Base-by-base conservation (phyloP, 371 early-diverging fungal genomes). In the Cokeromyces recurvatus region DNA sequence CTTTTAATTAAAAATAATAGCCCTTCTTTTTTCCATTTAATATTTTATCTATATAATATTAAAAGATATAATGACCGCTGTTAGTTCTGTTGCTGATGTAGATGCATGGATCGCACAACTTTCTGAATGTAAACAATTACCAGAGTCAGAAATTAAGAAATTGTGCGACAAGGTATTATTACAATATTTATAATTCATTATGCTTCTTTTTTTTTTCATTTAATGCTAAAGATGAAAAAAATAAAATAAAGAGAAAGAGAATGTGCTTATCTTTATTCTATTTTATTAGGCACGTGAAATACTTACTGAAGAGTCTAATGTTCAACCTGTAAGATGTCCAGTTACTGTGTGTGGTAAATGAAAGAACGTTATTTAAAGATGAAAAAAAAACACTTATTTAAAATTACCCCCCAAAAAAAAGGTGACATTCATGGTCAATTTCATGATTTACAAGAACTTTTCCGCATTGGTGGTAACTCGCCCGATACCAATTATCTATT, bases 361-460 rank as follows among this genome's bases (percentile, higher is more conserved):
- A 27, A 27, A 27, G 11, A n/a, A n/a, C n/a, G n/a, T n/a, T n/a
- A n/a, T n/a, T n/a, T n/a, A n/a, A n/a, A n/a, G n/a, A n/a, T n/a
- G n/a, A n/a, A n/a, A n/a, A n/a, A n/a, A n/a, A 27, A 5, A 27
- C 5, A 7, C 29, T 5, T 5, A 27, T 7, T 27, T 7, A 7
- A 11, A 11, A 27, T 27, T 11, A 27, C 11, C 29, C 11, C 11
- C 29, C 11, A 27, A 27, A 27, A 27, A 27, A 27, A 5, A 72
- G 72, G 74, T 55, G 94, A 98, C 70, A 94, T 98, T 53, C 99
- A 98, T 62, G 99, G 99, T 17, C 99, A 99, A 66, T 98, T 99
- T 68, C 95, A 92, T 63, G 99, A 99, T 74, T 77, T 95, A 60
- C 76, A 97, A 69, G 97, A 99, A 71, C 84, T 99, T 8, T 97